Percentiles rank a stretch among this genome's conserved stretches.
Conservation (phyloP, 176 grass and related monocot genomes). For the Chrysopogon serrulatus region DNA sequence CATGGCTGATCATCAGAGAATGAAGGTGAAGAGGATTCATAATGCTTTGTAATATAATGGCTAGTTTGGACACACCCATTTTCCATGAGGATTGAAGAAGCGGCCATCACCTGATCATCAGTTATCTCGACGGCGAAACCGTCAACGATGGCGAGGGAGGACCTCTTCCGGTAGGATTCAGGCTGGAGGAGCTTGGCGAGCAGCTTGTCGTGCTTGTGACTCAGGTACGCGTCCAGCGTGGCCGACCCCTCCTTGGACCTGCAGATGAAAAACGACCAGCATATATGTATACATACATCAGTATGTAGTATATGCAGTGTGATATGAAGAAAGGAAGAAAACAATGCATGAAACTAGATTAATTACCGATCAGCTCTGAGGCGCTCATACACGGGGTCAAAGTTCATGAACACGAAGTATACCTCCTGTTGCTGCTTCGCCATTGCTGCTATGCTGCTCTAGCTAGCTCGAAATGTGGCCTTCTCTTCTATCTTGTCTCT, state of each 20-base stretch:
- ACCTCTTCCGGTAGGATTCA: constrained; percentile 68
- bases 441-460: no score
- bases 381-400: constrained; percentile 80
- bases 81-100: no score
- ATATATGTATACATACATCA: not conserved
- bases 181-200: constrained; percentile 63
- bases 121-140: constrained; percentile 89
- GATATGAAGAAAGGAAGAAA: not conserved
- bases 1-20: not conserved
- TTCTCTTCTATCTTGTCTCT: not conserved
- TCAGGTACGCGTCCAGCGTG: constrained; percentile 81
- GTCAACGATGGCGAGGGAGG: constrained; percentile 92
- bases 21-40: no score
- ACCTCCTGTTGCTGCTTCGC: constrained; percentile 66
- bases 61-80: no score
- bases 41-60: no score
- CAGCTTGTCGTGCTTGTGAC: constrained; percentile 80
- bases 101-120: constrained; percentile 50
- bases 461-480: not conserved
- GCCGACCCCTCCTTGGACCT: constrained; percentile 79
- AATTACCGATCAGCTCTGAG: constrained; percentile 65
- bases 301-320: not conserved
- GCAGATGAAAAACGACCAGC: not conserved
- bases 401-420: constrained; percentile 99
- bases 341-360: not conserved